Base-by-base conservation (phyloP, 2,329 filamentous ascomycete species). In the Botrytis paeoniae region DNA sequence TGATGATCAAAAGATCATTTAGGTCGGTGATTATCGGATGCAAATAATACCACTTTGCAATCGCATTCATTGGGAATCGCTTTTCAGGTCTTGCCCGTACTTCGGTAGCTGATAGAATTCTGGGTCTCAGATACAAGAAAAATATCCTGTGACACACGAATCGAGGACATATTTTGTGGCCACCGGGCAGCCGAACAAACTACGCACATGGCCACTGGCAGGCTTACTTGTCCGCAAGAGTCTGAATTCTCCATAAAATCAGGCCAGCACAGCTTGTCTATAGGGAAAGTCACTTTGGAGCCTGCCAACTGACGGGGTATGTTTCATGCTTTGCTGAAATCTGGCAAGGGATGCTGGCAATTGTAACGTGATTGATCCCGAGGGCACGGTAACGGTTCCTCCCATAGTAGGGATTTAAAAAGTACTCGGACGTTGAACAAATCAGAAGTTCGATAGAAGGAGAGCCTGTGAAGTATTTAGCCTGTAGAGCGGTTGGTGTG, bases 351-450 rank as follows among this genome's bases (percentile, higher is more conserved):
- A 48, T 48, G 69, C 59, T 35, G 22, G 32, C 22, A 54, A 39
- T 71, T 41, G 32, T 51, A 71, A 71, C 43, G 25, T 65, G 37
- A 54, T 51, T 41, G 43, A 39, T 64, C 69, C 69, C 69, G 43
- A 71, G 69, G 32, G 69, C 32, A 71, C 69, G 69, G 69, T 71
- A 71, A 64, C 59, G 69, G 59, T 64, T 48, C 41, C 32, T 71
- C 37, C 32, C 69, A 51, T 54, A 16, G 35, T 29, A 25, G 59
- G 41, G 43, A 32, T 41, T 32, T 16, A n/a, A 25, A 37, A 32
- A 57, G 37, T 37, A 43, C 65, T 69, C 65, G 48, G 65, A 32
- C 10, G 5, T 57, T 69, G 29, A 57, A 37, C 65, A 35, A 69
- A 69, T 69, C n/a, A 69, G 35, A 57, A 57, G 37, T 22, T 32